A percentile compares a stretch with the other conserved stretches of the same genome.
These are phyloP conservation scores for Poa annua DNA, from an alignment of 176 grass and related monocot genomes.

Conservation along the genomic window DNA sequence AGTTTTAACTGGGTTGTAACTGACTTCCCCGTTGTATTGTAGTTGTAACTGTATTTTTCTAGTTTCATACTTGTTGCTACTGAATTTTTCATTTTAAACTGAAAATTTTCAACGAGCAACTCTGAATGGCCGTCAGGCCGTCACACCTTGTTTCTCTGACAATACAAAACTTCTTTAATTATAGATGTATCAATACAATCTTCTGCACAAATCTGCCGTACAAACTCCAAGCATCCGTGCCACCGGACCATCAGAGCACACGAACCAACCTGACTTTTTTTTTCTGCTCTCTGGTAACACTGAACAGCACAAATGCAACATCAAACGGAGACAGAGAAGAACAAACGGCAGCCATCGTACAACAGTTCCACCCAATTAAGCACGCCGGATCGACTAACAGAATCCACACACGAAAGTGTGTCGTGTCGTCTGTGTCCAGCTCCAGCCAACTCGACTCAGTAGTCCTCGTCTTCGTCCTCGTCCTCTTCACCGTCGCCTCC, in stretches of 20 bases:
- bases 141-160: not conserved
- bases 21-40: too few species aligned
- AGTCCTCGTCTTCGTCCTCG: constrained; percentile 59
- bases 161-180: not conserved
- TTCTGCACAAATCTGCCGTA: not conserved
- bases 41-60: too few species aligned
- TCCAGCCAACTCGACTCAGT: constrained; percentile 34
- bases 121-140: not conserved
- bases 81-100: too few species aligned
- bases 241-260: not conserved
- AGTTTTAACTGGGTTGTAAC: too few species aligned
- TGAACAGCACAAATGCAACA: not conserved
- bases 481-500: constrained; percentile 60
- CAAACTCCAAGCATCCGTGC: not conserved
- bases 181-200: not conserved
- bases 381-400: not conserved
- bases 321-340: not conserved
- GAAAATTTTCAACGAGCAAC: too few species aligned
- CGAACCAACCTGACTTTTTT: not conserved
- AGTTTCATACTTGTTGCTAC: too few species aligned
- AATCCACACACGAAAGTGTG: not conserved
- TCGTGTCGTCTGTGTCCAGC: not conserved
- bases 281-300: not conserved
- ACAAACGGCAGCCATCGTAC: not conserved
- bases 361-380: not conserved